Evolutionary conservation across 225 moss, liverwort and hornwort species (phyloP).

Genomic region (Physcomitrium patens): DNA sequence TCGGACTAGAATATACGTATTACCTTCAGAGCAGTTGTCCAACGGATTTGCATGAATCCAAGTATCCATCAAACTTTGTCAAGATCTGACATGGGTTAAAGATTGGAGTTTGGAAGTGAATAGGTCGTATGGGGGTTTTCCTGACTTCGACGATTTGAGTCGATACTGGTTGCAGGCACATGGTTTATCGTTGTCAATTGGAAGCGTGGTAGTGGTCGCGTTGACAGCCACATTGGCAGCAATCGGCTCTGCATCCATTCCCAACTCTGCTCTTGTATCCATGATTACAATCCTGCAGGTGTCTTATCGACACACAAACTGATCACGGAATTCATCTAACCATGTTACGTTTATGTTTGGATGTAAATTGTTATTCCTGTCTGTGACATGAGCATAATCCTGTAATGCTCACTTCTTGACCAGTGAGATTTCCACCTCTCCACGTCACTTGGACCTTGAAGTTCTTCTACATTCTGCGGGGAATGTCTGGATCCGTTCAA

Average conservation of each 20-base stretch:
- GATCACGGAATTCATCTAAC: background rate
- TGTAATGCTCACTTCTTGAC: background rate
- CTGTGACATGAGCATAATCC: no score
- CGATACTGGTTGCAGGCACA: constrained; percentile 65
- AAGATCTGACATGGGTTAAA: no score
- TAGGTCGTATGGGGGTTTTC: background rate
- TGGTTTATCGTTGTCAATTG: constrained; percentile 74
- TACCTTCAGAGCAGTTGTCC: no score
- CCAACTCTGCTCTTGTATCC: constrained; percentile 79
- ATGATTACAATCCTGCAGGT: constrained; percentile 95
- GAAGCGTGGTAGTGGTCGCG: constrained; percentile 76
- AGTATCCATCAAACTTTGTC: no score
- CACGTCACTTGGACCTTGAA: background rate
- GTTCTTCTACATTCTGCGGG: background rate
- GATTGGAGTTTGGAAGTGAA: no score
- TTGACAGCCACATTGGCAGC: constrained; percentile 87
- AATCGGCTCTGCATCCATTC: constrained; percentile 89
- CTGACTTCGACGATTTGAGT: background rate
- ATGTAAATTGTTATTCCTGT: no score
- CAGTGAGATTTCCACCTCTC: background rate
- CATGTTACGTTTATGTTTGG: background rate
- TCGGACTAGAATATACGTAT: no score
- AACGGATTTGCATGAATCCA: no score
- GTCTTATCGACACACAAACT: background rate
- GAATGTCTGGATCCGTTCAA: background rate